Base-by-base conservation (phyloP, 1,284 basidiomycete species). In the Fomitopsis betulina region DNA sequence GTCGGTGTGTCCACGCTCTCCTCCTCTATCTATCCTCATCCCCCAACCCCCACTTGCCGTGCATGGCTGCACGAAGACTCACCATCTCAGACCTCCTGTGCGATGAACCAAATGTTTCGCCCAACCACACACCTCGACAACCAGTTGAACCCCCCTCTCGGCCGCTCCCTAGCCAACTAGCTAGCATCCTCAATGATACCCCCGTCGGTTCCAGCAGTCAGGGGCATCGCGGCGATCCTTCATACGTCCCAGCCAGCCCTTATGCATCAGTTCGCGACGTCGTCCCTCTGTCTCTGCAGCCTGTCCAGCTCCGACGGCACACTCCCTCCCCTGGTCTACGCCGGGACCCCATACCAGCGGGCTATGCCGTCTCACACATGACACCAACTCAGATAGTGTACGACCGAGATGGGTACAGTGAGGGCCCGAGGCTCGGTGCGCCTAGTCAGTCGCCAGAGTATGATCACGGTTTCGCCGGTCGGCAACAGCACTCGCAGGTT, bases 21-120 rank as follows among this genome's bases (percentile, higher is more conserved):
- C 40, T 45, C 55, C 42, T 53, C 39, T 55, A 25, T 53, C 45
- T 47, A 35, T 42, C 19, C 37, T 25, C 27, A 30, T 30, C 27
- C 8, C 49, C 55, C 40, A n/a, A 23, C 21, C n/a, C 35, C 56
- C 27, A 21, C 57, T 32, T 19, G 39, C 54, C 33, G 52, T 40
- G 53, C 40, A 87, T 88, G 85, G 76, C 79, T 55, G 82, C 84
- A 43, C 78, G 86, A 55, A 78, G 87, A 53, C 83, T 91, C 62
- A 83, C 84, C 65, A 90, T 91, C 33, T 86, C 86, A 9, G 86
- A 85, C 15, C 80, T 90, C 47, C 79, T 89, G 40, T 88, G 85
- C 68, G 75, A 76, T 58, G 47, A 60, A 35, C 49, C 49, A 32
- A 33, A 33, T 35, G 30, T 5, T 30, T 47, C 57, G 67, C 62